Conservation (phyloP, 2,329 filamentous ascomycete species). For the Septoria linicola region DNA sequence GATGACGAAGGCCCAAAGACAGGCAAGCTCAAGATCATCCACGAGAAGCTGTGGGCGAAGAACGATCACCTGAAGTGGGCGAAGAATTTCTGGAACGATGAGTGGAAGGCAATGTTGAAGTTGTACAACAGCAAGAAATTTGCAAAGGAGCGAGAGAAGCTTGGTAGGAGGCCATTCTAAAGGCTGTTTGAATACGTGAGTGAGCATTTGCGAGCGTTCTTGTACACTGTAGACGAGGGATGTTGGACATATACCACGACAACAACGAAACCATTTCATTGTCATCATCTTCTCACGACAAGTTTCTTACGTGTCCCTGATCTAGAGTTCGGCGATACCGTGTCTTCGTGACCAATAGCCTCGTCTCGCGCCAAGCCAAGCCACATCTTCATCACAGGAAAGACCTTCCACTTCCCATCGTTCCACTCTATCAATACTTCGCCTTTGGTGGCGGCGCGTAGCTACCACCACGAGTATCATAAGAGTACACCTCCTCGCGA, state of each 20-base stretch:
- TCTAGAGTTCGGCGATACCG: background rate
- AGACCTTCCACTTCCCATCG: background rate
- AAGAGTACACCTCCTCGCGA: slow-evolving; percentile 15
- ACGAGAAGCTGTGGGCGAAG: slow-evolving; percentile 26
- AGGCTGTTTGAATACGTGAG: background rate
- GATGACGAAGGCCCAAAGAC: slow-evolving; percentile 17
- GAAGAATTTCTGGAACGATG: slow-evolving; percentile 20
- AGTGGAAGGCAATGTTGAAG: slow-evolving; percentile 23
- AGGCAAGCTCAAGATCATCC: slow-evolving; percentile 25
- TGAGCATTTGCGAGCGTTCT: slow-evolving; percentile 12
- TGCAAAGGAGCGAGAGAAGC: slow-evolving; percentile 11
- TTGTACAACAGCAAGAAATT: slow-evolving; percentile 25
- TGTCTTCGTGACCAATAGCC: background rate
- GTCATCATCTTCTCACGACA: background rate
- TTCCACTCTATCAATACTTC: slow-evolving; percentile 14
- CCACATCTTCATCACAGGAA: too few species aligned
- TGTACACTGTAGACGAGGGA: slow-evolving; percentile 8
- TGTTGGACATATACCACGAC: background rate
- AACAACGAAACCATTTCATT: background rate
- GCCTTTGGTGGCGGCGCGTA: slow-evolving; percentile 20
- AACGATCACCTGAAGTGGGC: slow-evolving; percentile 20
- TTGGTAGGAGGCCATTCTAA: slow-evolving; percentile 18
- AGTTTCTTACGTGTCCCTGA: too few species aligned
- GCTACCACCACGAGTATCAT: slow-evolving; percentile 3
- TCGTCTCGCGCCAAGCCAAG: background rate